Evolutionary conservation across 306 rosid genomes (phyloP).

Genomic region (Cyamopsis tetragonoloba): DNA sequence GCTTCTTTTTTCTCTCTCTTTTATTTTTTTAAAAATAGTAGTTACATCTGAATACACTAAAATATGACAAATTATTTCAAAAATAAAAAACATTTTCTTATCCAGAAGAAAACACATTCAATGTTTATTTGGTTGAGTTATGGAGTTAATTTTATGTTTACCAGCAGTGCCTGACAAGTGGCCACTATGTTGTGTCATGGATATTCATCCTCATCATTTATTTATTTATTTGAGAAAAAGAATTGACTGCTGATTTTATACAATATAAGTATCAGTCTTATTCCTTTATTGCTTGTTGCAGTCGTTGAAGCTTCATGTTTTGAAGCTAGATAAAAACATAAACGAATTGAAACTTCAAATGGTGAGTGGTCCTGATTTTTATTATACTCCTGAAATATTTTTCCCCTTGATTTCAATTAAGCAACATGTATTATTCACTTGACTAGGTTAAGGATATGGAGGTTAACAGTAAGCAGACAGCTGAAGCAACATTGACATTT

Average conservation of each 20-base stretch:
- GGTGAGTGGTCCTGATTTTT: constrained; percentile 48
- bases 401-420: constrained; percentile 20
- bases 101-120: neutral
- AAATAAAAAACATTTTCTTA: neutral
- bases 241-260: neutral
- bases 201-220: neutral
- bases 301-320: constrained; percentile 94
- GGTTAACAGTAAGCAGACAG: constrained; percentile 31
- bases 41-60: no score
- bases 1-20: no score
- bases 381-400: constrained; percentile 16
- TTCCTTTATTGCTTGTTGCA: constrained; percentile 41
- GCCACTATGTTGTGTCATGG: constrained; percentile 7
- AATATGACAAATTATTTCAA: no score
- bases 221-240: neutral
- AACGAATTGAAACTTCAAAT: constrained; percentile 60
- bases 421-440: constrained; percentile 9
- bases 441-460: constrained; percentile 57
- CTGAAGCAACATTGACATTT: constrained; percentile 23
- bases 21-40: no score
- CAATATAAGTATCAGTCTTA: constrained; percentile 22
- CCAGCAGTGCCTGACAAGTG: constrained; percentile 20
- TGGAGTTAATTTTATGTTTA: neutral
- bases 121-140: neutral
- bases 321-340: constrained; percentile 62